A percentile compares a stretch with the other conserved stretches of the same genome.
phyloP scores from a whole-genome alignment of 2,329 filamentous ascomycete genomes.

The Helotiales sp. region DNA sequence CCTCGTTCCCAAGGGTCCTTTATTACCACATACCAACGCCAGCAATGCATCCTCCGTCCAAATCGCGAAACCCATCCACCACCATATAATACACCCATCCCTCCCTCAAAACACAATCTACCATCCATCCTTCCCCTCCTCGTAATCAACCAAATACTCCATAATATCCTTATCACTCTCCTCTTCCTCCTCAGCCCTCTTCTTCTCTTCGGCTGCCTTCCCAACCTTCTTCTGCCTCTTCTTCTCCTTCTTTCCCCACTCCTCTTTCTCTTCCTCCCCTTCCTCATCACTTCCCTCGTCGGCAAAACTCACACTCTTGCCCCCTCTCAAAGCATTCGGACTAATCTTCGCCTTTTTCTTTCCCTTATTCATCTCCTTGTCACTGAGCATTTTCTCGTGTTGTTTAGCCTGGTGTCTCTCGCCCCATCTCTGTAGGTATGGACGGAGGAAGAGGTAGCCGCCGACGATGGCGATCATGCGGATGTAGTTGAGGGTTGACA shows the following conservation, averaged over 20 bases:
- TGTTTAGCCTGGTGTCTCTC: constrained; percentile 67
- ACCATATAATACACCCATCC: neutral
- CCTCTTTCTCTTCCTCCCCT: constrained; percentile 48
- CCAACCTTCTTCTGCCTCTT: constrained; percentile 71
- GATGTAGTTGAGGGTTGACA: constrained; percentile 62
- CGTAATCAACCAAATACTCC: constrained; percentile 66
- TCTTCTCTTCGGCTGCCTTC: constrained; percentile 61
- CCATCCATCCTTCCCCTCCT: constrained; percentile 36
- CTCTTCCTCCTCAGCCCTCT: constrained; percentile 63
- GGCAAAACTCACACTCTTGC: constrained; percentile 55
- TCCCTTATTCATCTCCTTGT: constrained; percentile 33
- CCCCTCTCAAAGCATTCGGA: constrained; percentile 65
- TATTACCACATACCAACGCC: neutral
- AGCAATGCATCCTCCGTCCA: neutral
- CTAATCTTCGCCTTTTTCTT: constrained; percentile 58
- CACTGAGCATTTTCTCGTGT: constrained; percentile 55
- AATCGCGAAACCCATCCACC: neutral
- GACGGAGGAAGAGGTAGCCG: constrained; percentile 74
- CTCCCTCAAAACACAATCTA: constrained; percentile 16
- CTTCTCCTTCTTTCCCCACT: constrained; percentile 61
- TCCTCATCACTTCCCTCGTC: constrained; percentile 57
- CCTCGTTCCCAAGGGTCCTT: neutral
- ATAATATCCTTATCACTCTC: constrained; percentile 77
- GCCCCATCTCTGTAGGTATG: constrained; percentile 73
- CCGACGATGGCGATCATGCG: constrained; percentile 74